A percentile compares a stretch with the other conserved stretches of the same genome.
Conservation (phyloP, 2,329 filamentous ascomycete species). For the Cladophialophora chaetospira region DNA sequence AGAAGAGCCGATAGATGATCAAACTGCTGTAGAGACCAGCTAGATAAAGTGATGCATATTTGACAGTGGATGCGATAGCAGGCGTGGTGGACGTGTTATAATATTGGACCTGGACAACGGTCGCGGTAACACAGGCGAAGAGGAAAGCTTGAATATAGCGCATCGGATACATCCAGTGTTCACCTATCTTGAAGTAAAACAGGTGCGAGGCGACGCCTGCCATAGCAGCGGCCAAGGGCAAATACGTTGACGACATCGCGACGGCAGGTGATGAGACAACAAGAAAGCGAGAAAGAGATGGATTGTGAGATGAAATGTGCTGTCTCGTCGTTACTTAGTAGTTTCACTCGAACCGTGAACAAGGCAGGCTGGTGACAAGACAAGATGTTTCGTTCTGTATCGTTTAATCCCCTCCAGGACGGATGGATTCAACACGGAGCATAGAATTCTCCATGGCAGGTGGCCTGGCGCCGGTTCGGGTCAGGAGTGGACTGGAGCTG, state of each 20-base stretch:
- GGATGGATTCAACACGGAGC: too few relatives aligned
- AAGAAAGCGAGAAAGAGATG: neutral
- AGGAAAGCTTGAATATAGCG: slow-evolving; percentile 23
- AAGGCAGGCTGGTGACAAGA: too few relatives aligned
- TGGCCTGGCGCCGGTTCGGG: too few relatives aligned
- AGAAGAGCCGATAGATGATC: slow-evolving; percentile 36
- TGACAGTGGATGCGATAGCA: slow-evolving; percentile 6
- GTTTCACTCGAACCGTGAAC: too few relatives aligned
- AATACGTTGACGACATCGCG: slow-evolving; percentile 6
- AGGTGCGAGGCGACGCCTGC: slow-evolving; percentile 20
- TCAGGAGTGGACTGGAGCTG: too few relatives aligned
- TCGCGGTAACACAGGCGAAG: slow-evolving; percentile 6
- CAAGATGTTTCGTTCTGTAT: too few relatives aligned
- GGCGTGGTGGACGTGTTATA: slow-evolving; percentile 4
- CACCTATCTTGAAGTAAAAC: slow-evolving; percentile 27
- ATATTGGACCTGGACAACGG: slow-evolving; percentile 13
- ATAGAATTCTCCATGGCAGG: too few relatives aligned
- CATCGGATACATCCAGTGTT: slow-evolving; percentile 19
- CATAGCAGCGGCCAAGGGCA: slow-evolving; percentile 1
- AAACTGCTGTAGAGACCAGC: slow-evolving; percentile 24
- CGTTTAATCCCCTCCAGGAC: too few relatives aligned
- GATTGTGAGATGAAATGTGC: neutral
- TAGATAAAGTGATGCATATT: slow-evolving; percentile 12
- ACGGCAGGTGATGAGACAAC: neutral
- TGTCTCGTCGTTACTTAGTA: neutral